Base-by-base conservation (phyloP, 768 basidiomycete species). In the Inosperma sp. region DNA sequence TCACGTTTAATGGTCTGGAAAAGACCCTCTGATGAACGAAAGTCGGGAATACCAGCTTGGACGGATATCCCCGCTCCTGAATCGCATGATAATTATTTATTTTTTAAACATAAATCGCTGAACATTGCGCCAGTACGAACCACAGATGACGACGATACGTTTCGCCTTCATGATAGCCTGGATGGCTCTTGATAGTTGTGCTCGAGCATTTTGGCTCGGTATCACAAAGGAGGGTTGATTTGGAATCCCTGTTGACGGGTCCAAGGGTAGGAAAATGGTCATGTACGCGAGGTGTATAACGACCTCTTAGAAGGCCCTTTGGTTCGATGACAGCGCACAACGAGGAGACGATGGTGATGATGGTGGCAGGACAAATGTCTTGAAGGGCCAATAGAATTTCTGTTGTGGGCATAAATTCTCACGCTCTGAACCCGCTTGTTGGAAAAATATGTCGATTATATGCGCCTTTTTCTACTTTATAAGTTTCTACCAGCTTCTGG, bases 41-140 rank as follows among this genome's bases (percentile, higher is more conserved):
- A 94, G 68, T 93, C 93, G 26, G 93, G 92, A 37, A 94, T 93
- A 13, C 89, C 88, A 40, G 89, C 87, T 31, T 82, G 79, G 9
- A 91, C 88, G 52, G 89, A 92, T 50, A 93, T 88, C 39, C 92
- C 92, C 53, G 92, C 92, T 54, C 91, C 92, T 90, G 50, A 46
- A 31, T 13, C 30, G 26, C 21, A 14, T 5, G 21, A 19, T 34
- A 42, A 49, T 33, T 36, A 51, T 34, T 49, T 49, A 12, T 43
- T 36, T 12, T 37, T 29, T 22, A 16, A 49, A 49, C 7, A n/a
- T n/a, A n/a, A n/a, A n/a, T n/a, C 7, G 1, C 12, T 16, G 17
- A 39, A 6, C 50, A 42, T 36, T 17, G 14, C 42, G 46, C 30
- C 43, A 19, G 39, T 36, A 78, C 84, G 61, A 51, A 89, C 90